phyloP scores from a whole-genome alignment of 768 basidiomycete species.

The Sporobolomyces roseus region DNA sequence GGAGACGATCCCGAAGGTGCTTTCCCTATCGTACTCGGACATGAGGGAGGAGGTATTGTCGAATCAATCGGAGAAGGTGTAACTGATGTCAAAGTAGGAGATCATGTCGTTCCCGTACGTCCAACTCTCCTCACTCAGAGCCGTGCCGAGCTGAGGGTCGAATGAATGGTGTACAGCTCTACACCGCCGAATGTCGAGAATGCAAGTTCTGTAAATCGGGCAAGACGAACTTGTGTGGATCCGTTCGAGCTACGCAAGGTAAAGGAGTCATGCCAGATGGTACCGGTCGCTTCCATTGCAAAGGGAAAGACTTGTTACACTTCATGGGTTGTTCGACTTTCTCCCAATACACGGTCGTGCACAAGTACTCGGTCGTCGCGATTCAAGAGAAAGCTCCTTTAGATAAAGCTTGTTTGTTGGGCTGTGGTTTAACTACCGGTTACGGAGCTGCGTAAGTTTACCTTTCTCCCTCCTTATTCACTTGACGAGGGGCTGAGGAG shows the following conservation, averaged over 20 bases:
- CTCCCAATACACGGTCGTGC: slow-evolving; percentile 97
- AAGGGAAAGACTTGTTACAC: slow-evolving; percentile 80
- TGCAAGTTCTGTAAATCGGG: slow-evolving; percentile 91
- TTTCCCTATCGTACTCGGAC: slow-evolving; percentile 45
- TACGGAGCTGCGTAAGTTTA: slow-evolving; percentile 50
- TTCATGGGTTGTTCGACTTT: slow-evolving; percentile 99
- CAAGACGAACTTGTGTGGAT: slow-evolving; percentile 96
- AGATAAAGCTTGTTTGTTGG: slow-evolving; percentile 93
- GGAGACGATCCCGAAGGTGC: slow-evolving; percentile 70
- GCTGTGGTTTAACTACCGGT: slow-evolving; percentile 51
- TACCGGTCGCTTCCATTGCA: slow-evolving; percentile 79
- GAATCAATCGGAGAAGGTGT: slow-evolving; percentile 97
- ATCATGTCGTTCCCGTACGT: slow-evolving; percentile 91
- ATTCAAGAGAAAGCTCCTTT: slow-evolving; percentile 79
- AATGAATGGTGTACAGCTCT: slow-evolving; percentile 29
- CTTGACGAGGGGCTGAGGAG: background rate
- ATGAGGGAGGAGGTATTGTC: slow-evolving; percentile 75
- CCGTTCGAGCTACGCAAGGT: slow-evolving; percentile 67
- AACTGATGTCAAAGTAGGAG: slow-evolving; percentile 72
- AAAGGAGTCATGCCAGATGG: slow-evolving; percentile 91
- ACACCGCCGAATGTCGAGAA: slow-evolving; percentile 72
- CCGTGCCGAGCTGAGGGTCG: fast-evolving
- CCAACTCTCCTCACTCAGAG: too few relatives aligned
- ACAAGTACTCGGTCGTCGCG: slow-evolving; percentile 92
- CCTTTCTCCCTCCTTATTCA: background rate